Conservation (phyloP, 495 filamentous ascomycete species). For the Aspergillus ellipticus region DNA sequence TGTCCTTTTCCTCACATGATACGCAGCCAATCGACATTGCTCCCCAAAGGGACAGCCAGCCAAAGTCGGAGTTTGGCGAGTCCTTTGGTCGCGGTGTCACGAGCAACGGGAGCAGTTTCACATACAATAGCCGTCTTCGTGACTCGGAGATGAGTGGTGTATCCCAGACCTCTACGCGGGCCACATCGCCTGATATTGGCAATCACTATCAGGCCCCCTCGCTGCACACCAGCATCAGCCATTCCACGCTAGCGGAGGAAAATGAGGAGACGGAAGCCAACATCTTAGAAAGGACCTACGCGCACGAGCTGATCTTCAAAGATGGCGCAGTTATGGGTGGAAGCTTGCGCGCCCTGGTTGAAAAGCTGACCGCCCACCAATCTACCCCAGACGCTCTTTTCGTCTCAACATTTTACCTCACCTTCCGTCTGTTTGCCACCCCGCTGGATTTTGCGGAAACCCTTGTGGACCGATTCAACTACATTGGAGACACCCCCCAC, state of each 20-base stretch:
- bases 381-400: slow-evolving; percentile 91
- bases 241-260: slow-evolving; percentile 66
- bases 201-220: slow-evolving; percentile 38
- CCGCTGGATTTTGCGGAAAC: slow-evolving; percentile 74
- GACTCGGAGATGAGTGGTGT: slow-evolving; percentile 79
- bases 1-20: slow-evolving; percentile 23
- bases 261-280: slow-evolving; percentile 75
- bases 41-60: slow-evolving; percentile 27
- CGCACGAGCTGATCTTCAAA: slow-evolving; percentile 90
- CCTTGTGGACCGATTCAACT: slow-evolving; percentile 86
- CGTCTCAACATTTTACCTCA: slow-evolving; percentile 92
- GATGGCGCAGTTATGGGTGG: slow-evolving; percentile 94
- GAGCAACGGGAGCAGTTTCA: slow-evolving; percentile 64
- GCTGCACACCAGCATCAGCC: slow-evolving; percentile 54
- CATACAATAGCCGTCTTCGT: slow-evolving; percentile 67
- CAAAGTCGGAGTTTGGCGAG: slow-evolving; percentile 36
- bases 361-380: slow-evolving; percentile 89
- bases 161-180: slow-evolving; percentile 80
- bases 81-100: slow-evolving; percentile 42
- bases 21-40: slow-evolving; percentile 6
- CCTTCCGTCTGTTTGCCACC: slow-evolving; percentile 91
- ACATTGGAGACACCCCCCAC: slow-evolving; percentile 71
- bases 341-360: slow-evolving; percentile 84
- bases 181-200: slow-evolving; percentile 77
- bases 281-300: slow-evolving; percentile 77